These are phyloP conservation scores for Epichloe gansuensis DNA, from an alignment of 2,329 filamentous ascomycete species.

Conservation along the genomic window DNA sequence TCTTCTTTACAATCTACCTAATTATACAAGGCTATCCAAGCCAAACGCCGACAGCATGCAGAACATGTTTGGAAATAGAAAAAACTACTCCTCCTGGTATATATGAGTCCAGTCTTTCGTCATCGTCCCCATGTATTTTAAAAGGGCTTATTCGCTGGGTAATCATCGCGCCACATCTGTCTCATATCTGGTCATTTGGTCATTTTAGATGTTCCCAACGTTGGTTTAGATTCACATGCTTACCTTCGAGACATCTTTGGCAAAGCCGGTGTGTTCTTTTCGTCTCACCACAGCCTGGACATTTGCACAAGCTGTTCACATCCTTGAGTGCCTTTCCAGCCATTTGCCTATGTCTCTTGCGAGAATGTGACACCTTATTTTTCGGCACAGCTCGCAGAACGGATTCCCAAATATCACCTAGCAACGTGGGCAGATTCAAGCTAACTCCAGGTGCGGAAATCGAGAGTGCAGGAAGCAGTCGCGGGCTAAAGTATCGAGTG, in stretches of 20 bases:
- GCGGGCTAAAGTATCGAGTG: slow-evolving; percentile 31
- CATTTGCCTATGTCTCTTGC: slow-evolving; percentile 86
- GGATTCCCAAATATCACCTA: slow-evolving; percentile 84
- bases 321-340: slow-evolving; percentile 93
- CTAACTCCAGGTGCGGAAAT: slow-evolving; percentile 51
- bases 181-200: slow-evolving; percentile 29
- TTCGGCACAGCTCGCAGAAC: slow-evolving; percentile 89
- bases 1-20: slow-evolving; percentile 6
- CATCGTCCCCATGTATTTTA: slow-evolving; percentile 10
- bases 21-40: slow-evolving; percentile 20
- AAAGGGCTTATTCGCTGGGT: slow-evolving; percentile 22
- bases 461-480: slow-evolving; percentile 41
- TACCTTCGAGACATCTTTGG: slow-evolving; percentile 75
- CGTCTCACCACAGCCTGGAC: slow-evolving; percentile 73
- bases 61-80: slow-evolving; percentile 16
- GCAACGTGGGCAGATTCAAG: slow-evolving; percentile 41
- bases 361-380: slow-evolving; percentile 97
- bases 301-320: slow-evolving; percentile 74
- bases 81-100: slow-evolving; percentile 20
- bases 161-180: slow-evolving; percentile 30
- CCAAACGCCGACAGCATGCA: slow-evolving; percentile 24
- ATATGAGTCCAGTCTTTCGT: slow-evolving; percentile 10
- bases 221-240: slow-evolving; percentile 18
- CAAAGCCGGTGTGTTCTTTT: slow-evolving; percentile 88
- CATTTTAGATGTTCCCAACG: neutral